Conservation (phyloP, 1,139 yeast species). For the Blastobotrys ciferrii region DNA sequence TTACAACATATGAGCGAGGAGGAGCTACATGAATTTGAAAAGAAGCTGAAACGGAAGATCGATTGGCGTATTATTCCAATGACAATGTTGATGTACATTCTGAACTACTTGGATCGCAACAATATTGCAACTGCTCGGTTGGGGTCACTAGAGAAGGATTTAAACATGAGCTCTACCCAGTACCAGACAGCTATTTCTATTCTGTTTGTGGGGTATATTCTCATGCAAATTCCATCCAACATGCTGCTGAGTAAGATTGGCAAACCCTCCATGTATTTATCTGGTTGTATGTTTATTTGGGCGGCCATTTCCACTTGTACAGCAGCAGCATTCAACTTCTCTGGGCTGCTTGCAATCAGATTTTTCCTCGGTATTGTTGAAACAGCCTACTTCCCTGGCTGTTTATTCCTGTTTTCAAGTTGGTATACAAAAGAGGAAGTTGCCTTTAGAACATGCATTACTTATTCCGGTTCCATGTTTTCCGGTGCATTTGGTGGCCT, state of each 20-base stretch:
- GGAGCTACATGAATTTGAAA: conserved; percentile 12
- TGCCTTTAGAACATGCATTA: conserved; percentile 53
- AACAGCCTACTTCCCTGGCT: conserved; percentile 30
- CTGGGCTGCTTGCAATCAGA: conserved; percentile 27
- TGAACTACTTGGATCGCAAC: conserved; percentile 59
- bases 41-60: conserved; percentile 44
- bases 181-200: conserved; percentile 57
- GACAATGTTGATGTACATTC: conserved; percentile 53
- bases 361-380: conserved; percentile 34
- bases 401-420: conserved; percentile 33
- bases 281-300: conserved; percentile 50
- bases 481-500: conserved; percentile 38
- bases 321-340: conserved; percentile 46
- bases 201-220: conserved; percentile 58
- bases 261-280: conserved; percentile 51
- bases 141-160: conserved; percentile 55
- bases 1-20: conserved; percentile 9
- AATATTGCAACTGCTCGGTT: conserved; percentile 60
- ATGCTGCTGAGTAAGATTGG: conserved; percentile 46
- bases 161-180: conserved; percentile 49
- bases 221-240: conserved; percentile 60
- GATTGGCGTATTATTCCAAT: conserved; percentile 57
- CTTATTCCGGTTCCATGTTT: conserved; percentile 44
- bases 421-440: conserved; percentile 35
- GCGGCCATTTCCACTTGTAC: conserved; percentile 57